phyloP scores from a whole-genome alignment of 768 basidiomycete species.

The Hydnomerulius pinastri region DNA sequence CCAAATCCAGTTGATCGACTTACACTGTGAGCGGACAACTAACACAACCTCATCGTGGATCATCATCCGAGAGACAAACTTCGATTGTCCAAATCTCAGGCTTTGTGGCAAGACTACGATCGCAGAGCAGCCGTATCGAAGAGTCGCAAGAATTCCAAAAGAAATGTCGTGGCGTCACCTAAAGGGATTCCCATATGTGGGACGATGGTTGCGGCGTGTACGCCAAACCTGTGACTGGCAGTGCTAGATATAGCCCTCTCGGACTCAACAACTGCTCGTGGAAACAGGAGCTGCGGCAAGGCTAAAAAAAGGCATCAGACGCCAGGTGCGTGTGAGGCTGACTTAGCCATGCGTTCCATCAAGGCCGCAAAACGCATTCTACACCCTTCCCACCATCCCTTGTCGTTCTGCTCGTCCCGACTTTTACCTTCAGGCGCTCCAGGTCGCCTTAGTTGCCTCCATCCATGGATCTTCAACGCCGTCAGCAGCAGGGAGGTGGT shows the following conservation, averaged over 20 bases:
- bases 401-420: neutral
- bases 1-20: no score
- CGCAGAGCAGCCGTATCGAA: no score
- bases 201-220: no score
- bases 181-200: no score
- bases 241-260: slow-evolving; percentile 5
- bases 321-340: slow-evolving; percentile 14
- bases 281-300: slow-evolving; percentile 6
- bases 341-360: slow-evolving; percentile 4
- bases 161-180: no score
- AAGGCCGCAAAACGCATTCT: neutral
- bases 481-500: slow-evolving; percentile 26
- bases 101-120: no score
- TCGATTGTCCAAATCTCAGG: no score
- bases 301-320: slow-evolving; percentile 15
- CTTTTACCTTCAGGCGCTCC: neutral
- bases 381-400: neutral
- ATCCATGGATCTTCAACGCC: slow-evolving; percentile 21
- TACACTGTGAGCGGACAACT: no score
- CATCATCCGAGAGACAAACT: no score
- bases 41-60: no score
- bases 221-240: slow-evolving; percentile 6
- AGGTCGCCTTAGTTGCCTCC: neutral
- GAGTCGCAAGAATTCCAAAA: no score
- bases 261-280: neutral